Percentiles rank a stretch among this genome's conserved stretches.
Conservation (phyloP, 768 basidiomycete species). For the Hypsizygus marmoreus region DNA sequence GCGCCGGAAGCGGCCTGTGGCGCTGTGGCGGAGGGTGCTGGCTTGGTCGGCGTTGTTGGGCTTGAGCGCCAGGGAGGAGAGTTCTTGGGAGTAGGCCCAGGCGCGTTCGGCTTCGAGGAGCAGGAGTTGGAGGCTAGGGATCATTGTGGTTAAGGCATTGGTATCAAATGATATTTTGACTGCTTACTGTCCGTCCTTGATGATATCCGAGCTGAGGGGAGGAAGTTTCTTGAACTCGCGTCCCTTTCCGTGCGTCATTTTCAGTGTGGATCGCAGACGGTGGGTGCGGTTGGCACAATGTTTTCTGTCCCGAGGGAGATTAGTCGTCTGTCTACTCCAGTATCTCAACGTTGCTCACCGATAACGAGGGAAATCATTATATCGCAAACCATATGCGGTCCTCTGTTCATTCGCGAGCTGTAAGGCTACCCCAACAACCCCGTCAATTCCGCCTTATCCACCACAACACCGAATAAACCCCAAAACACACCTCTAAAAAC, state of each 20-base stretch:
- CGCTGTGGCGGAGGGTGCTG: constrained; percentile 65
- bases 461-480: background rate
- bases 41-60: constrained; percentile 54
- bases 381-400: constrained; percentile 87
- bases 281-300: constrained; percentile 93
- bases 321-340: background rate
- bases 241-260: constrained; percentile 86
- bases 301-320: constrained; percentile 53
- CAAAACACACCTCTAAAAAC: constrained; percentile 41
- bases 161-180: background rate
- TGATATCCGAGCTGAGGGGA: constrained; percentile 60
- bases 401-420: constrained; percentile 87
- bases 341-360: constrained; percentile 44
- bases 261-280: constrained; percentile 80
- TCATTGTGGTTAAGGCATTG: constrained; percentile 10
- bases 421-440: constrained; percentile 54
- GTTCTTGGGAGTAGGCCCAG: constrained; percentile 87
- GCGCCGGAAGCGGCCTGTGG: constrained; percentile 80
- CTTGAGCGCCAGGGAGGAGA: constrained; percentile 52
- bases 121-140: constrained; percentile 71
- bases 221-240: constrained; percentile 88
- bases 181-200: constrained; percentile 84
- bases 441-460: background rate
- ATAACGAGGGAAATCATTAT: constrained; percentile 87
- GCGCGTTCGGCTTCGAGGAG: constrained; percentile 92